These are phyloP conservation scores for Apiotrichum sp. DNA, from an alignment of 1,284 basidiomycete genomes.

Conservation along the genomic window DNA sequence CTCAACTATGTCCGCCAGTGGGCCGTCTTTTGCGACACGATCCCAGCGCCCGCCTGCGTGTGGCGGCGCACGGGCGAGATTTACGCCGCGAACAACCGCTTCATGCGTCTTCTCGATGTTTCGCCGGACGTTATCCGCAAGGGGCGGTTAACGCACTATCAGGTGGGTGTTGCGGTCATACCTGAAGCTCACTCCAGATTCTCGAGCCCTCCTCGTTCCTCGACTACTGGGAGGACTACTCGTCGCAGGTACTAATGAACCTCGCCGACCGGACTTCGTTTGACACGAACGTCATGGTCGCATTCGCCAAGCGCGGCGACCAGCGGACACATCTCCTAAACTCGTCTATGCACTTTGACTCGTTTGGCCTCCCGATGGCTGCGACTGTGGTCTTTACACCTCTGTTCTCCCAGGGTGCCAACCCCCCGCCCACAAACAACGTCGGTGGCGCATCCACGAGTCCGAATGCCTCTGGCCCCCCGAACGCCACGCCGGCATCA, in stretches of 20 bases:
- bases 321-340: conserved; percentile 10
- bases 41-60: conserved; percentile 10
- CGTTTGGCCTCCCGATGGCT: conserved; percentile 15
- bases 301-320: conserved; percentile 1
- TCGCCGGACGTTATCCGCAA: conserved; percentile 5
- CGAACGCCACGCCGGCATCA: not conserved
- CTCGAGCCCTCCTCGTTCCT: conserved; percentile 13
- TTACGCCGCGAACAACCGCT: conserved; percentile 13
- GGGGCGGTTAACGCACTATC: conserved; percentile 10
- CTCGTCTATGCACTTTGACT: conserved; percentile 13
- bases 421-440: not conserved
- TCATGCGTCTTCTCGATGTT: conserved; percentile 9
- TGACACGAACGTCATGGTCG: conserved; percentile 8
- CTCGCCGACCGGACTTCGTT: conserved; percentile 10
- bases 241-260: conserved; percentile 12
- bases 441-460: not conserved
- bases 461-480: no score
- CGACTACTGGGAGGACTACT: conserved; percentile 18
- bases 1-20: conserved; percentile 13
- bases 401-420: not conserved
- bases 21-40: conserved; percentile 9
- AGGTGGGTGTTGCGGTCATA: conserved; percentile 5
- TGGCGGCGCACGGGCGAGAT: conserved; percentile 18
- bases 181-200: not conserved
- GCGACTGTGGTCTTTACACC: conserved; percentile 13